Evolutionary conservation across 2,329 filamentous ascomycete genomes (phyloP), one percentile per base, ranked within the genome.

Genomic region (Botrytis fragariae): DNA sequence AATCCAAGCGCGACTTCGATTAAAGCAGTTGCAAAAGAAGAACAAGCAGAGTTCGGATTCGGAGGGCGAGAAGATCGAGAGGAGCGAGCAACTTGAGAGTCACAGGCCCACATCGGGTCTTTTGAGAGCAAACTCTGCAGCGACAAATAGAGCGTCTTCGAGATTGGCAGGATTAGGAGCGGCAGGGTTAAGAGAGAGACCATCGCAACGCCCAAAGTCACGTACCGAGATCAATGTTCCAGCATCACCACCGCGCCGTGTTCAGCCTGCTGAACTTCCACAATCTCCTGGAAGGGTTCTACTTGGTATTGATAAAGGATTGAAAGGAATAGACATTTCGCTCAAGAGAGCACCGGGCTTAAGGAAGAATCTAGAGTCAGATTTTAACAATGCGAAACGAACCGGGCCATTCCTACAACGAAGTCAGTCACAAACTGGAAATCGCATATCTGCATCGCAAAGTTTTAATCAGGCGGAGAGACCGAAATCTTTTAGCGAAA

Each of bases 251-350:
- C 92, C 95, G 7, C 91, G 87, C 83, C 82, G 89, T 84, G 77
- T 85, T 78, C 83, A 86, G 81, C 82, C 84, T 22, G 80, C 85
- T 2, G 79, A 84, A 25, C 84, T 88, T 22, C 90, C 90, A 51
- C 89, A 87, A 39, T 98, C 95, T 1, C 95, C 96, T 1, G 92
- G 92, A 71, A 87, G 95, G 74, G 88, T 96, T 22, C 83, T 94
- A 29, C 82, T 98, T 25, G 95, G 96, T 8, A 97, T 98, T 75
- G 95, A 97, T 82, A 97, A 97, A 81, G 94, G 94, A 1, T 84
- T 95, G 51, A 92, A 87, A 78, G 94, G 91, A 2, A 89, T 89
- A 74, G 94, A 98, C 78, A 87, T 98, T 45, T 98, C 95, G 4
- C 84, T 98, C 42, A 96, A 93, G 82, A 87, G 93, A 76, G 90